Evolutionary conservation across 441 rosid genomes (phyloP).

Genomic region (Pelargonium cotyledonis): DNA sequence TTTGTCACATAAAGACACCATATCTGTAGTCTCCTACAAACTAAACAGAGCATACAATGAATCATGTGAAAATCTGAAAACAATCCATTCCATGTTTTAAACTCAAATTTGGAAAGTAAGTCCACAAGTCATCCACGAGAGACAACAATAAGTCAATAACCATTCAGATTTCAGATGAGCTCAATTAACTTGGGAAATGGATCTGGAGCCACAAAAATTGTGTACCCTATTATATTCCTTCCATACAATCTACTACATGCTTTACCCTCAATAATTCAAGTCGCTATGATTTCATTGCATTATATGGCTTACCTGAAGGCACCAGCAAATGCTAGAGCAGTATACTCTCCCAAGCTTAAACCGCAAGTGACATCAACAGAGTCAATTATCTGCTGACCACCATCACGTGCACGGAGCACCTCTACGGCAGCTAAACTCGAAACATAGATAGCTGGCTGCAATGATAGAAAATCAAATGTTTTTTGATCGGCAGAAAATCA

Average conservation of each 20-base stretch:
- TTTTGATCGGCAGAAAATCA: slow-evolving; percentile 14
- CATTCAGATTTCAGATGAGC: too few relatives aligned
- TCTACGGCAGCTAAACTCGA: slow-evolving; percentile 98
- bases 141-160: too few relatives aligned
- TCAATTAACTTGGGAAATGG: background rate
- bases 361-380: slow-evolving; percentile 94
- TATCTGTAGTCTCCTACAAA: background rate
- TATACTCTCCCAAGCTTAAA: slow-evolving; percentile 95
- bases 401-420: slow-evolving; percentile 74
- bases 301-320: slow-evolving; percentile 65
- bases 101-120: background rate
- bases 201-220: background rate
- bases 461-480: too few relatives aligned
- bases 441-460: slow-evolving; percentile 98
- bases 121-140: background rate
- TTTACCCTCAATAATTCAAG: background rate
- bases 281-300: background rate
- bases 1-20: background rate
- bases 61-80: background rate
- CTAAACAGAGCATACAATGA: background rate
- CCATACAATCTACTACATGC: too few relatives aligned
- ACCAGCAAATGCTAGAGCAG: slow-evolving; percentile 93
- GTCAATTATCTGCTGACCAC: slow-evolving; percentile 82
- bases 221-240: too few relatives aligned
- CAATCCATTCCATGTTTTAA: background rate